Percentiles rank a stretch among this genome's conserved stretches.
phyloP scores from a whole-genome alignment of 352 stramenopile species.

The Globisporangium carolinianum region DNA sequence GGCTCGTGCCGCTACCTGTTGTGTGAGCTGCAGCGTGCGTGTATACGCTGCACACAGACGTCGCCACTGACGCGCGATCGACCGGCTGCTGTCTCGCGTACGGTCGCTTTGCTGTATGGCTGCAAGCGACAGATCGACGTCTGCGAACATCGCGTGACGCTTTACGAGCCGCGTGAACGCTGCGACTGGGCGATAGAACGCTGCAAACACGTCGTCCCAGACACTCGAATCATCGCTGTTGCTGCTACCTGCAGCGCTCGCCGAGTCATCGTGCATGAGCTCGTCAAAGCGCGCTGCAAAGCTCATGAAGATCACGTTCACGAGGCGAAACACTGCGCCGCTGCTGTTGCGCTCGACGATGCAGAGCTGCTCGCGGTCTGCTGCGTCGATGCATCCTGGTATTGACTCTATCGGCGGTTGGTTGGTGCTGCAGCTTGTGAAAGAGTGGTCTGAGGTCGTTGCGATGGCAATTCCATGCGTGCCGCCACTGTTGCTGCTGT shows the following conservation, averaged over 20 bases:
- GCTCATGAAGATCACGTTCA: slow-evolving; percentile 11
- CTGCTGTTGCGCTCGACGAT: not conserved
- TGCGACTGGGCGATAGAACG: not conserved
- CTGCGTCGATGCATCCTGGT: not conserved
- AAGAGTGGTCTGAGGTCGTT: no score
- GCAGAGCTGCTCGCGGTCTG: not conserved
- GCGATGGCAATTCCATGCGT: no score
- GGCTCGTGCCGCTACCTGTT: not conserved
- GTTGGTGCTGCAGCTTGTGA: not conserved
- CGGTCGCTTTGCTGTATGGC: not conserved
- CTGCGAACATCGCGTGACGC: slow-evolving; percentile 8
- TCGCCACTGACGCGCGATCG: slow-evolving; percentile 1
- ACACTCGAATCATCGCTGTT: not conserved
- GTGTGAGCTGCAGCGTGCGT: not conserved
- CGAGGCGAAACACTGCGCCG: slow-evolving; percentile 2
- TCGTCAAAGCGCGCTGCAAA: slow-evolving; percentile 4
- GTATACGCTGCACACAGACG: slow-evolving; percentile 2
- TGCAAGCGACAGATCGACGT: not conserved
- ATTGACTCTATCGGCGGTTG: not conserved
- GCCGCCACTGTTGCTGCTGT: no score
- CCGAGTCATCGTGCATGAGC: not conserved
- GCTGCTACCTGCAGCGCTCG: not conserved
- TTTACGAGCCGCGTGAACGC: slow-evolving; percentile 7
- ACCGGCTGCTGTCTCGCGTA: not conserved
- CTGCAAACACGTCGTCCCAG: slow-evolving; percentile 1